These are phyloP conservation scores for Tillandsia fasciculata DNA, from an alignment of 176 grass and related monocot genomes.

Conservation along the genomic window DNA sequence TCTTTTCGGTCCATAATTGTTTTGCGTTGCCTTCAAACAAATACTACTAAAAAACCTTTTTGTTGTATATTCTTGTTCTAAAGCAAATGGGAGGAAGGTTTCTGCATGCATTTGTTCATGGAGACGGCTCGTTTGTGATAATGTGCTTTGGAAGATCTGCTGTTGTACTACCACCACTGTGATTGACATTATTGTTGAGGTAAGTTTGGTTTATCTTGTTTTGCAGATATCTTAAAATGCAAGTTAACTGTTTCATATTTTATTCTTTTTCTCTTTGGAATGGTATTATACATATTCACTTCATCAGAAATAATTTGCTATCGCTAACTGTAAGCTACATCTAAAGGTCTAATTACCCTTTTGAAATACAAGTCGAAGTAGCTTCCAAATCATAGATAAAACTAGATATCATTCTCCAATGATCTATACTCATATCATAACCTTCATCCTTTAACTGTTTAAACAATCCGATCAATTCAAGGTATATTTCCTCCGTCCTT, in stretches of 20 bases:
- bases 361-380: too few relatives aligned
- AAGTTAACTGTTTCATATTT: too few relatives aligned
- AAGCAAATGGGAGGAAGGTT: background rate
- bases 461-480: constrained; percentile 10
- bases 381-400: too few relatives aligned
- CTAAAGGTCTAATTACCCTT: too few relatives aligned
- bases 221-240: background rate
- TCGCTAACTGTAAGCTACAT: too few relatives aligned
- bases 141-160: background rate
- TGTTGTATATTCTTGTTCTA: background rate
- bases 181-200: background rate
- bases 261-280: too few relatives aligned
- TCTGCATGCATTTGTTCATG: background rate
- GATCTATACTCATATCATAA: constrained; percentile 11
- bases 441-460: constrained; percentile 26
- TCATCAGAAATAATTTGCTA: too few relatives aligned
- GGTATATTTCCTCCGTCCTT: constrained; percentile 13
- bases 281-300: too few relatives aligned
- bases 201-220: background rate
- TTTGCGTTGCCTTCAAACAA: background rate
- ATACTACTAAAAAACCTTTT: background rate
- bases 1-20: background rate
- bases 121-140: background rate
- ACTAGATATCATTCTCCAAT: background rate
- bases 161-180: background rate